These are phyloP conservation scores for Boeremia lycopersici DNA, from an alignment of 2,329 filamentous ascomycete species.

Conservation along the genomic window DNA sequence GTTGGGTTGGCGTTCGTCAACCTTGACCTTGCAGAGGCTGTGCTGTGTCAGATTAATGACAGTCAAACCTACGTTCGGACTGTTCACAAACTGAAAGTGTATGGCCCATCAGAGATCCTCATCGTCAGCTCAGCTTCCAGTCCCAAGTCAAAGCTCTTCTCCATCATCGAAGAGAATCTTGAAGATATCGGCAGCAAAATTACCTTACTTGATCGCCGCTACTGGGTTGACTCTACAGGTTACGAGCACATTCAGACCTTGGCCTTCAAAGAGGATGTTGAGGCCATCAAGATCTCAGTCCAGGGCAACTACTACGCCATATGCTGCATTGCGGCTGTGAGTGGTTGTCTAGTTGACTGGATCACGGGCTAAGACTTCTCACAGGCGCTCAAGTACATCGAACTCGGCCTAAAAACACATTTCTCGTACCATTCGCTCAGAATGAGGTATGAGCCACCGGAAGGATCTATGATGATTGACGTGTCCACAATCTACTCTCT, in stretches of 20 bases:
- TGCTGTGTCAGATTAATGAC: slow-evolving; percentile 90
- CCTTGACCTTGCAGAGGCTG: slow-evolving; percentile 79
- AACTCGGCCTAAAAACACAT: slow-evolving; percentile 68
- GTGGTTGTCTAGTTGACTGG: slow-evolving; percentile 57
- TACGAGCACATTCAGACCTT: slow-evolving; percentile 78
- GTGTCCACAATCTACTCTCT: slow-evolving; percentile 83
- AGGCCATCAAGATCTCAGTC: slow-evolving; percentile 78
- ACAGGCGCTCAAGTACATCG: slow-evolving; percentile 81
- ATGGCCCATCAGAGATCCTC: slow-evolving; percentile 78
- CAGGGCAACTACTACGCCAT: slow-evolving; percentile 85
- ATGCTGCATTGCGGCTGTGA: slow-evolving; percentile 83
- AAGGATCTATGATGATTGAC: slow-evolving; percentile 96
- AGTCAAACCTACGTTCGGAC: slow-evolving; percentile 90
- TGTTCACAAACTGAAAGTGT: slow-evolving; percentile 82
- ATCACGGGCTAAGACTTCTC: slow-evolving; percentile 7
- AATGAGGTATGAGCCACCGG: slow-evolving; percentile 84
- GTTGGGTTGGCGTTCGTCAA: slow-evolving; percentile 90
- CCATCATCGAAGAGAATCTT: slow-evolving; percentile 75
- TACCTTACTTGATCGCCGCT: slow-evolving; percentile 72
- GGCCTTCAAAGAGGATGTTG: slow-evolving; percentile 80
- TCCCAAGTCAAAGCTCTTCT: slow-evolving; percentile 73
- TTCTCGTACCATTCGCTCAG: slow-evolving; percentile 82
- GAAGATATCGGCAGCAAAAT: slow-evolving; percentile 63
- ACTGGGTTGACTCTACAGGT: slow-evolving; percentile 81
- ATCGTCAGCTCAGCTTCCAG: slow-evolving; percentile 76